These are phyloP conservation scores for Tranzscheliella williamsii DNA, from an alignment of 1,284 basidiomycete genomes.

Conservation along the genomic window DNA sequence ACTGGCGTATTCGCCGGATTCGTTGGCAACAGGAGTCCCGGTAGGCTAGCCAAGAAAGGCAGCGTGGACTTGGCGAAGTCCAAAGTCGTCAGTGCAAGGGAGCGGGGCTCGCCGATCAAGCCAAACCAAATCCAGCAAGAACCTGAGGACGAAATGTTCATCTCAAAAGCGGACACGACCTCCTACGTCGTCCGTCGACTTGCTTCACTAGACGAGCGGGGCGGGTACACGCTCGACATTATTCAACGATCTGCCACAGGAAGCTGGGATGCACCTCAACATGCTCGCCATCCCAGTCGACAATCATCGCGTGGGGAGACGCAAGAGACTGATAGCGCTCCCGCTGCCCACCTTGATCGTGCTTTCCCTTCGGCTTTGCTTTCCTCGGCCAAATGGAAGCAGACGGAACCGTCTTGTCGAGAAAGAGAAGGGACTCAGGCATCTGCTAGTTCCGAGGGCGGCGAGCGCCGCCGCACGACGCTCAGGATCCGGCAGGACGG, in stretches of 20 bases:
- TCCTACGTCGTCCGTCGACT: slow-evolving; percentile 12
- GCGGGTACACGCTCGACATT: slow-evolving; percentile 22
- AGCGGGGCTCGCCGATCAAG: neutral
- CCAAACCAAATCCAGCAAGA: neutral
- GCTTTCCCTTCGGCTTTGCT: slow-evolving; percentile 28
- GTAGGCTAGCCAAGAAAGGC: slow-evolving; percentile 10
- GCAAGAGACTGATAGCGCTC: neutral
- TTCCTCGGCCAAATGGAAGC: neutral
- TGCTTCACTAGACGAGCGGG: neutral
- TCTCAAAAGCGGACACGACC: slow-evolving; percentile 20
- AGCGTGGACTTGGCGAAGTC: slow-evolving; percentile 2
- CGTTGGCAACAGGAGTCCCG: slow-evolving; percentile 33
- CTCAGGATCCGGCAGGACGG: slow-evolving; percentile 12
- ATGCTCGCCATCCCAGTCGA: too few species aligned
- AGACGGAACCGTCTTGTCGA: too few species aligned
- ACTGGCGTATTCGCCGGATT: slow-evolving; percentile 32
- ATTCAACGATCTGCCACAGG: slow-evolving; percentile 3
- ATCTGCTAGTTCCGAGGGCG: slow-evolving; percentile 6
- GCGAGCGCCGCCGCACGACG: slow-evolving; percentile 2
- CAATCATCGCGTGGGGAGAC: too few species aligned
- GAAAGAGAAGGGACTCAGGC: too few species aligned
- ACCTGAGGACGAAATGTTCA: slow-evolving; percentile 13
- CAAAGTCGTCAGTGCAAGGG: neutral
- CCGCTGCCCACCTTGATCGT: slow-evolving; percentile 13
- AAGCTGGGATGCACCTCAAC: neutral